Conservation (phyloP, 306 rosid species). For the Psophocarpus tetragonolobus region DNA sequence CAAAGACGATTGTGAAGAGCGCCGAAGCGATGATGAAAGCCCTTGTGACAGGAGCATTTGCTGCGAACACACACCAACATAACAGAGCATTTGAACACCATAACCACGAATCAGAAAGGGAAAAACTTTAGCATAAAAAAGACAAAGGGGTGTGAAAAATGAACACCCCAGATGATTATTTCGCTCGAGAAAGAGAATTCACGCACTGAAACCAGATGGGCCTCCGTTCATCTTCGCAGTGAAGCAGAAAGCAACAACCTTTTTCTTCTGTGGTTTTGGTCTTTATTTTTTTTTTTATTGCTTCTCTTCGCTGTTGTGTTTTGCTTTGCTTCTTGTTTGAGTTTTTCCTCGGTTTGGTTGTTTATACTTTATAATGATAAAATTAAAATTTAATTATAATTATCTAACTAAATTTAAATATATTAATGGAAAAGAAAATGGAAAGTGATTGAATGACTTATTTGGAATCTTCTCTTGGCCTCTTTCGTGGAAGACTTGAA, state of each 20-base stretch:
- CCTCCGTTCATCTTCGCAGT: conserved; percentile 95
- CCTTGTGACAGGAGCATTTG: conserved; percentile 93
- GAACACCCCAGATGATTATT: conserved; percentile 10
- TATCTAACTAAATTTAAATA: background rate
- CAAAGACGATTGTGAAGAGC: conserved; percentile 82
- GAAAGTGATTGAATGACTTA: background rate
- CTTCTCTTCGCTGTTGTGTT: background rate
- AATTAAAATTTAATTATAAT: background rate
- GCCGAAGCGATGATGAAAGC: conserved; percentile 67
- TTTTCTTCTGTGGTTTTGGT: conserved; percentile 11
- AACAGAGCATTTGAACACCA: conserved; percentile 39
- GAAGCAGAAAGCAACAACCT: conserved; percentile 49
- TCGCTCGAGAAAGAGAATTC: background rate
- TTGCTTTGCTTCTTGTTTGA: background rate
- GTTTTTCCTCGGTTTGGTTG: background rate
- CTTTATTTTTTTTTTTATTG: background rate
- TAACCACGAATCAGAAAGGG: conserved; percentile 30
- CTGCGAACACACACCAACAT: conserved; percentile 48
- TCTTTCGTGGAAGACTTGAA: background rate
- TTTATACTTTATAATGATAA: background rate
- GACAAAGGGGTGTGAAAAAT: background rate
- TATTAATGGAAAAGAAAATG: background rate
- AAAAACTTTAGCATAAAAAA: background rate
- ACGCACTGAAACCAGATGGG: conserved; percentile 97
- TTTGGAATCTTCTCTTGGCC: background rate